Conservation (phyloP, 2,329 filamentous ascomycete genomes). For the Colletotrichum scovillei region DNA sequence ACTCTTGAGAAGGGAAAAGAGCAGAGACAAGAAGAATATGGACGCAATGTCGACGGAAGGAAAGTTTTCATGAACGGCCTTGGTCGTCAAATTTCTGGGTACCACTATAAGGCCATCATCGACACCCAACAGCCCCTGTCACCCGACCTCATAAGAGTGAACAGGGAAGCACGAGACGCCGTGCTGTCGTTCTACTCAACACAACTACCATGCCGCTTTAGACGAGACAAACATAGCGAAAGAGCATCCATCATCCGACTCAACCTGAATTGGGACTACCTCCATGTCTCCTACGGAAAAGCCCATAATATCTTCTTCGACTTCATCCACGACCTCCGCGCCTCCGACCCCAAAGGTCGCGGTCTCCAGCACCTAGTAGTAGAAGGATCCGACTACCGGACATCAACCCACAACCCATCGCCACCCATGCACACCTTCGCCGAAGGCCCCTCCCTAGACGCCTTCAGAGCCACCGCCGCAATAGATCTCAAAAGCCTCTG, state of each 20-base stretch:
- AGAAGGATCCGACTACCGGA: neutral
- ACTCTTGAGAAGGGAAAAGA: neutral
- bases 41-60: neutral
- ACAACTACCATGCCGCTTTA: constrained; percentile 5
- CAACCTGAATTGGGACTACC: constrained; percentile 20
- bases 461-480: neutral
- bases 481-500: constrained; percentile 18
- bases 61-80: neutral
- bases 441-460: neutral
- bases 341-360: neutral
- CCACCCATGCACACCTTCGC: neutral
- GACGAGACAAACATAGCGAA: neutral
- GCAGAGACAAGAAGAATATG: neutral
- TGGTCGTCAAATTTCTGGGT: neutral
- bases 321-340: constrained; percentile 27
- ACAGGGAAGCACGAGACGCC: constrained; percentile 2
- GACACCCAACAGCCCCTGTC: neutral
- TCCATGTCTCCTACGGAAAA: neutral
- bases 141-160: neutral
- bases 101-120: constrained; percentile 10
- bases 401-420: neutral
- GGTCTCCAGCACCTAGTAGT: constrained; percentile 18
- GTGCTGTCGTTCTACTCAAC: constrained; percentile 8
- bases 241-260: neutral
- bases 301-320: neutral